phyloP scores from a whole-genome alignment of 2,329 filamentous ascomycete species.

The Dothideomycetes sp. region DNA sequence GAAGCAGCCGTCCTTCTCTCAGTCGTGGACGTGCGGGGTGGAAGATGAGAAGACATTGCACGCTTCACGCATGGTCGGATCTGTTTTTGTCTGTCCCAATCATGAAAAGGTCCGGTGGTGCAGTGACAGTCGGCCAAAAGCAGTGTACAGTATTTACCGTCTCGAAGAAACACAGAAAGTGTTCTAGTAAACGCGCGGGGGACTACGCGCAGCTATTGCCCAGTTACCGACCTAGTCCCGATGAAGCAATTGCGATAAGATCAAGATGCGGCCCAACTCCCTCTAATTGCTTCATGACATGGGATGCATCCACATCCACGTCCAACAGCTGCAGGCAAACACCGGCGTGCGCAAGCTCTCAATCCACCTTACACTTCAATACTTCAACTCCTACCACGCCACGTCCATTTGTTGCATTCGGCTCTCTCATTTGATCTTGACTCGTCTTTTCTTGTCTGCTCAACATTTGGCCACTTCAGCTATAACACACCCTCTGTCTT shows the following conservation, averaged over 20 bases:
- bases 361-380: background rate
- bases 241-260: background rate
- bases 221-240: background rate
- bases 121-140: no score
- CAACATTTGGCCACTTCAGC: no score
- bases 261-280: no score
- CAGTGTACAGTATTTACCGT: no score
- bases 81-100: background rate
- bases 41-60: conserved; percentile 5
- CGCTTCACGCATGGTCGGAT: conserved; percentile 5
- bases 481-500: background rate
- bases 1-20: conserved; percentile 15
- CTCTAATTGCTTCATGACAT: no score
- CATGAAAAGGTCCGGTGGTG: no score
- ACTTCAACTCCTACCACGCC: no score
- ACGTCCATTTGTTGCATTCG: background rate
- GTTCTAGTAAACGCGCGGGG: background rate
- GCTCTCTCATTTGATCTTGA: background rate
- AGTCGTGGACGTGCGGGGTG: conserved; percentile 1
- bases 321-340: background rate
- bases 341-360: background rate
- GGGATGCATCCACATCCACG: background rate
- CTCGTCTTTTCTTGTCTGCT: no score
- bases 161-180: background rate
- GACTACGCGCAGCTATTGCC: background rate